A percentile compares a stretch with the other conserved stretches of the same genome.
phyloP scores from a whole-genome alignment of 148 eudicot species.

The Vaccinium myrtillus region DNA sequence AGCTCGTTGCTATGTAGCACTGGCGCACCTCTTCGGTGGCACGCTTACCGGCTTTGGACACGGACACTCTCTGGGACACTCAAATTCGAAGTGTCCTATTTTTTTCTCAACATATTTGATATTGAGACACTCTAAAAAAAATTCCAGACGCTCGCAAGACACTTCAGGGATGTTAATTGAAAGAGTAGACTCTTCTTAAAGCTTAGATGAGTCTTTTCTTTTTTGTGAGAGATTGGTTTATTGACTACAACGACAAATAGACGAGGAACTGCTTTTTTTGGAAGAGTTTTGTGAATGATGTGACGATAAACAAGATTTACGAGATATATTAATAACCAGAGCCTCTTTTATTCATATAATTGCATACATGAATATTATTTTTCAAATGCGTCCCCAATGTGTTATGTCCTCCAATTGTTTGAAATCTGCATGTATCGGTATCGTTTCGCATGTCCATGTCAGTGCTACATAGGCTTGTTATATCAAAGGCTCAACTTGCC shows the following conservation, averaged over 20 bases:
- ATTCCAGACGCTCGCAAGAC: neutral
- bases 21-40: neutral
- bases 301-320: neutral
- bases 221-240: neutral
- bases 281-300: neutral
- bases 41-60: neutral
- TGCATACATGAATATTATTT: neutral
- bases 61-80: neutral
- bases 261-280: neutral
- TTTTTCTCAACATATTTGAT: neutral
- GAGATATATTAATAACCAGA: neutral
- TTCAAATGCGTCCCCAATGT: neutral
- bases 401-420: neutral
- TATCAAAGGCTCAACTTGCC: neutral
- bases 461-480: neutral
- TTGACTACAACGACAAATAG: neutral
- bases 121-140: neutral
- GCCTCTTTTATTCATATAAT: neutral
- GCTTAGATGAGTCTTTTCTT: neutral
- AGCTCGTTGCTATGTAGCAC: neutral
- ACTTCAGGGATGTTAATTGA: neutral
- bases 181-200: neutral
- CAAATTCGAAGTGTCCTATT: neutral
- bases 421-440: neutral
- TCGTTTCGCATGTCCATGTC: neutral